A percentile compares a stretch with the other conserved stretches of the same genome.
These are phyloP conservation scores for Podila minutissima DNA, from an alignment of 192 early-diverging fungal genomes.

Conservation along the genomic window DNA sequence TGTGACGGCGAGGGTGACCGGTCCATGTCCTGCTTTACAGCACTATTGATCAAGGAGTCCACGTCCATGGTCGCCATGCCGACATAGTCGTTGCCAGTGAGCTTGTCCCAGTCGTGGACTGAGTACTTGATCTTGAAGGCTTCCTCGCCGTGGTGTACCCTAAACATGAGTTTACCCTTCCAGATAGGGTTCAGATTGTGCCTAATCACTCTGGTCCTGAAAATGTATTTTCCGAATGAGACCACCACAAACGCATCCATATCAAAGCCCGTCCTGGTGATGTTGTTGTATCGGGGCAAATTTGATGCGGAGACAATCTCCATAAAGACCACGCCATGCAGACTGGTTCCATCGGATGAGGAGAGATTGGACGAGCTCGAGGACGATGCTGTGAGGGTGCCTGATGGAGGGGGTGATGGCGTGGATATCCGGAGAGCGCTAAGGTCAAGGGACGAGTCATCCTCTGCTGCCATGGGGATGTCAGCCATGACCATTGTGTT, in stretches of 20 bases:
- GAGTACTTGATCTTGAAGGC: conserved; percentile 65
- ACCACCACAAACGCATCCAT: conserved; percentile 88
- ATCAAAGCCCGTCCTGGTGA: conserved; percentile 68
- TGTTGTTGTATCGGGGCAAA: conserved; percentile 37
- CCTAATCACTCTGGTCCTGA: conserved; percentile 71
- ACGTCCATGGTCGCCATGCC: conserved; percentile 65
- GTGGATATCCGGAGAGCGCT: conserved; percentile 22
- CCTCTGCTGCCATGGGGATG: conserved; percentile 29
- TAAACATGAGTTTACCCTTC: conserved; percentile 78
- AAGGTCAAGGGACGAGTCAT: conserved; percentile 25
- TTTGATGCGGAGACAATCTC: conserved; percentile 51
- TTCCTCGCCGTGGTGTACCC: conserved; percentile 56
- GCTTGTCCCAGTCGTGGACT: conserved; percentile 80
- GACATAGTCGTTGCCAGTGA: conserved; percentile 75
- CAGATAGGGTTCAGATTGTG: conserved; percentile 79
- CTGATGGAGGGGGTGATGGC: conserved; percentile 28
- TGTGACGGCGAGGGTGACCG: conserved; percentile 11
- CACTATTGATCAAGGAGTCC: conserved; percentile 57
- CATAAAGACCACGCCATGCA: conserved; percentile 51
- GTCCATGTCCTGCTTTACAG: conserved; percentile 14
- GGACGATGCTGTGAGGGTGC: conserved; percentile 18
- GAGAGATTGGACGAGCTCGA: conserved; percentile 22
- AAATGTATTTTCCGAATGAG: conserved; percentile 74
- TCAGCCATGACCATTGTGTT: conserved; percentile 23
- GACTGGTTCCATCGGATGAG: not conserved